These are phyloP conservation scores for Blepharisma stoltei DNA, from an alignment of 73 alveolate genomes.

Conservation along the genomic window DNA sequence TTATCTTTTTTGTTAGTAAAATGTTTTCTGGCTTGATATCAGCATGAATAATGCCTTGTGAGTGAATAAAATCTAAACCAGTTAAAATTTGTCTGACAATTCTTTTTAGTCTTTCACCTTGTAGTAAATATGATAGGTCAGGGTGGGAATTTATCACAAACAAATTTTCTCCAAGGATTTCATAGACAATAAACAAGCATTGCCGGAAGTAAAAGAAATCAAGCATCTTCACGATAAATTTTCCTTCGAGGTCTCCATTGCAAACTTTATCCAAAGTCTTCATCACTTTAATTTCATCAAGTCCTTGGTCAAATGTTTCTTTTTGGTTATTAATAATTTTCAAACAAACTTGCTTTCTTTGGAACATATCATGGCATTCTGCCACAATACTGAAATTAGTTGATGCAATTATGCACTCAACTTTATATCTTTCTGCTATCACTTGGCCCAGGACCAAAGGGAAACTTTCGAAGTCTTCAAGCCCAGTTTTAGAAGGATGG, in stretches of 20 bases:
- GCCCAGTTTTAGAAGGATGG: constrained; percentile 5
- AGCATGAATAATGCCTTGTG: constrained; percentile 59
- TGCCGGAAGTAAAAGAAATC: constrained; percentile 59
- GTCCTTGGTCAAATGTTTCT: constrained; percentile 34
- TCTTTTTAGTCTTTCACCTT: constrained; percentile 11
- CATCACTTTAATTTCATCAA: constrained; percentile 30
- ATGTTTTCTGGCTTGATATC: constrained; percentile 73
- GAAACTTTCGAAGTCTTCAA: not conserved
- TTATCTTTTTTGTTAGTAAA: constrained; percentile 31
- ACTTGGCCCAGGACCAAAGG: not conserved
- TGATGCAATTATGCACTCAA: constrained; percentile 20
- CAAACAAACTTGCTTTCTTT: constrained; percentile 21
- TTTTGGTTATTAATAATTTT: constrained; percentile 23
- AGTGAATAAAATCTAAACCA: constrained; percentile 58
- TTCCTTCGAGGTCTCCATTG: not conserved
- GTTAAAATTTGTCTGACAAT: constrained; percentile 11
- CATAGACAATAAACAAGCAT: constrained; percentile 45
- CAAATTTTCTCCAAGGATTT: constrained; percentile 30
- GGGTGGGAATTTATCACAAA: constrained; percentile 9
- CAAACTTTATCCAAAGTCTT: not conserved
- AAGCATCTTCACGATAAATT: constrained; percentile 35
- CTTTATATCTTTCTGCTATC: constrained; percentile 19
- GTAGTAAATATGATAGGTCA: not conserved
- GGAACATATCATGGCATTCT: constrained; percentile 5
- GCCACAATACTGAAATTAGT: constrained; percentile 17